Evolutionary conservation across 202 grass and related monocot species (phyloP).

Genomic region (Cymbopogon flexuosus): DNA sequence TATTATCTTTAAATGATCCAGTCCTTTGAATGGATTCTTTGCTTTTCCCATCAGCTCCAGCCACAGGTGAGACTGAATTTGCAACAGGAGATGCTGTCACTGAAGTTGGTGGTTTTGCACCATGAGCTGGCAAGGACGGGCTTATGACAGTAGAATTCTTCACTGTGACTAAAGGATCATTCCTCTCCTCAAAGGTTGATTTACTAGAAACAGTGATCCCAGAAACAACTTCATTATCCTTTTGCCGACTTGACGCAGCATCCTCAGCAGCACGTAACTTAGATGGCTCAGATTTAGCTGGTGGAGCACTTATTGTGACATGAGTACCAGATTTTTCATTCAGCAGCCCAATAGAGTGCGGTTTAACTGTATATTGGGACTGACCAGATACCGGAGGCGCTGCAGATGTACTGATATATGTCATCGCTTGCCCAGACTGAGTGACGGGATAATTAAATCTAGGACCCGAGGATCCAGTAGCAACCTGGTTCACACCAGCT

Average conservation of each 20-base stretch:
- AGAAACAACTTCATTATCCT: conserved; percentile 38
- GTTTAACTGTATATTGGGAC: conserved; percentile 35
- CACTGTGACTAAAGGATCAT: conserved; percentile 14
- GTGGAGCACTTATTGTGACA: conserved; percentile 56
- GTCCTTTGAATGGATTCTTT: conserved; percentile 45
- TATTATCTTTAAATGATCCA: conserved; percentile 57
- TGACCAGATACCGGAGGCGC: conserved; percentile 19
- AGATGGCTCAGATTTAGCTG: conserved; percentile 44
- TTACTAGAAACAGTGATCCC: conserved; percentile 30
- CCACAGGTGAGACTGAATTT: conserved; percentile 27
- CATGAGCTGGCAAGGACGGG: conserved; percentile 12
- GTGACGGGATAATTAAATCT: conserved; percentile 45
- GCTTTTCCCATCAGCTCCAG: conserved; percentile 49
- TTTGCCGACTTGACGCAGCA: conserved; percentile 25
- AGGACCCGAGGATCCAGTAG: conserved; percentile 51
- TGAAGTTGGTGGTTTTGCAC: conserved; percentile 31
- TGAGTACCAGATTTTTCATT: conserved; percentile 40
- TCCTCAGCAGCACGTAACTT: conserved; percentile 43
- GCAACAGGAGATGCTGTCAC: not conserved
- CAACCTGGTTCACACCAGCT: conserved; percentile 46
- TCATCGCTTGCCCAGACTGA: conserved; percentile 43
- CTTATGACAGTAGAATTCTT: conserved; percentile 25
- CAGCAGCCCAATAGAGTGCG: conserved; percentile 16
- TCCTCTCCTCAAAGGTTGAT: conserved; percentile 34
- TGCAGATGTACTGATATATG: conserved; percentile 47